Percentiles rank a stretch among this genome's conserved stretches.
phyloP scores from a whole-genome alignment of 495 filamentous ascomycete genomes.

The Margaritispora aquatica region DNA sequence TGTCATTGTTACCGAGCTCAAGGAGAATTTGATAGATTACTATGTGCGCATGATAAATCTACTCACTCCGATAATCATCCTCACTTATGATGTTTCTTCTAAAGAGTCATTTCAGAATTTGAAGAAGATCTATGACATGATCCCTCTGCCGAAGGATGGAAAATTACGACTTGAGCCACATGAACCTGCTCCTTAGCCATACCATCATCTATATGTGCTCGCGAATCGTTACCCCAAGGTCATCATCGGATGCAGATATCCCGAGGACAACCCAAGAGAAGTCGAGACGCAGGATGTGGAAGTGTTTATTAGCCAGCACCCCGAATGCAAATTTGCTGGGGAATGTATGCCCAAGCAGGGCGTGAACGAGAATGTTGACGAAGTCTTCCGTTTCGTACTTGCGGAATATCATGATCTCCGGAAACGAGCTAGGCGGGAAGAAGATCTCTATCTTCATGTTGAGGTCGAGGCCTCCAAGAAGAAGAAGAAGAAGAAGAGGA shows the following conservation, averaged over 20 bases:
- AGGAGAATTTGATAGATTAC: neutral
- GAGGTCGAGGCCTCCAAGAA: neutral
- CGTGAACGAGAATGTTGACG: neutral
- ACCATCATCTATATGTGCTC: neutral
- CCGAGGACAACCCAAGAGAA: neutral
- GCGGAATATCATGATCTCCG: neutral
- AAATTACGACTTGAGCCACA: neutral
- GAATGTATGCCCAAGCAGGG: neutral
- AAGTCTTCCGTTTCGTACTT: neutral
- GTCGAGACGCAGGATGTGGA: neutral
- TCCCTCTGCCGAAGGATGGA: neutral
- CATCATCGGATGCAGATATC: neutral
- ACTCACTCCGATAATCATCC: neutral
- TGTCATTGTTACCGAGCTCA: neutral
- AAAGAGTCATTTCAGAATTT: neutral
- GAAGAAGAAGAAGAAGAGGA: neutral
- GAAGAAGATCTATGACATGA: neutral
- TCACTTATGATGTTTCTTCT: neutral
- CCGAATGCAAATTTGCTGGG: neutral
- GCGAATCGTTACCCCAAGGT: neutral
- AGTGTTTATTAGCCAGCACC: neutral
- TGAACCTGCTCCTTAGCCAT: neutral
- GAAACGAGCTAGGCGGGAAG: neutral
- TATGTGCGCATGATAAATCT: neutral
- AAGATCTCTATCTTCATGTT: neutral